These are phyloP conservation scores for Polytolypa hystricis DNA, from an alignment of 2,329 filamentous ascomycete species.

Conservation along the genomic window DNA sequence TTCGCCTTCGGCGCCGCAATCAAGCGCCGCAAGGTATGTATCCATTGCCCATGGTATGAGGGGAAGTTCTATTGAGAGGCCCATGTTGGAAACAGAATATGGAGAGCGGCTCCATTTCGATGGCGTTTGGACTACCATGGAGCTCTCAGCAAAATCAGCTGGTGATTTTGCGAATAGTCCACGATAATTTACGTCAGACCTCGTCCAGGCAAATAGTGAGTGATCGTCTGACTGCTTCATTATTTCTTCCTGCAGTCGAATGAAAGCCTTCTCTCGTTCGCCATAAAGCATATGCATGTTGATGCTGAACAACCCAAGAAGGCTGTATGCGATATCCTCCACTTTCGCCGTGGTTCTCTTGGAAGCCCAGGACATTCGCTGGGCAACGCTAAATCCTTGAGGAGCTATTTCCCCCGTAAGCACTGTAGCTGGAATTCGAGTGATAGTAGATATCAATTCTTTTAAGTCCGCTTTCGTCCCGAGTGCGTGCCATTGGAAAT, in stretches of 20 bases:
- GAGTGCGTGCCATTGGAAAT: conserved; percentile 3
- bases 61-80: conserved; percentile 12
- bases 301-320: conserved; percentile 20
- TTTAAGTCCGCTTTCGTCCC: conserved; percentile 4
- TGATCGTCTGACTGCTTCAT: conserved; percentile 17
- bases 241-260: conserved; percentile 21
- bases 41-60: conserved; percentile 14
- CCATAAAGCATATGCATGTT: conserved; percentile 21
- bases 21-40: conserved; percentile 13
- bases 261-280: conserved; percentile 17
- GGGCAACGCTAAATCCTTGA: conserved; percentile 8
- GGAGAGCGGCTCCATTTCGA: not conserved
- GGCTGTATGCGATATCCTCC: conserved; percentile 20
- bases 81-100: conserved; percentile 14
- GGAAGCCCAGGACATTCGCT: conserved; percentile 20
- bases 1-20: conserved; percentile 6
- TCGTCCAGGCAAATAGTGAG: conserved; percentile 12
- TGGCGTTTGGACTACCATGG: not conserved
- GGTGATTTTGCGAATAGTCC: conserved; percentile 7
- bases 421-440: conserved; percentile 2
- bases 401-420: not conserved
- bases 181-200: conserved; percentile 1
- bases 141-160: conserved; percentile 2
- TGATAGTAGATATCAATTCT: conserved; percentile 3
- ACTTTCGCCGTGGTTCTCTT: conserved; percentile 13